Percentiles rank a stretch among this genome's conserved stretches.
Evolutionary conservation across 768 basidiomycete genomes (phyloP).

Genomic region (Suillus ampliporus): DNA sequence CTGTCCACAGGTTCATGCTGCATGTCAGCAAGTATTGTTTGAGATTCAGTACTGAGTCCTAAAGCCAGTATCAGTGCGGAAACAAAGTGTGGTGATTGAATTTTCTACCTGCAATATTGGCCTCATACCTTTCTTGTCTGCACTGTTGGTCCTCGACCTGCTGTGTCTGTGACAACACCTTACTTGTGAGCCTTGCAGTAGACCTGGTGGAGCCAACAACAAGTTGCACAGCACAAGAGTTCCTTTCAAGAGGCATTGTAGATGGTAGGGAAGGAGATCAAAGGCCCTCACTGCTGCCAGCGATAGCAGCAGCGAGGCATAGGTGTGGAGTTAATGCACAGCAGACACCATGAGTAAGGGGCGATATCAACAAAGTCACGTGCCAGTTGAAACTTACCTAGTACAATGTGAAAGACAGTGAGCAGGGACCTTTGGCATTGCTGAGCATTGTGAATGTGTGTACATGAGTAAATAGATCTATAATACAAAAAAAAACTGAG

Average conservation of each 20-base stretch:
- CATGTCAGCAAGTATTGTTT: background rate
- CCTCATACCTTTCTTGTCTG: background rate
- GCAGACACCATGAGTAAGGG: too few relatives aligned
- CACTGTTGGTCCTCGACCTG: background rate
- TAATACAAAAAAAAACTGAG: background rate
- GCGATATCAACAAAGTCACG: too few relatives aligned
- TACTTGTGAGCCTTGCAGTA: background rate
- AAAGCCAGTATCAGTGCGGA: background rate
- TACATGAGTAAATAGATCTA: too few relatives aligned
- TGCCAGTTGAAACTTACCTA: too few relatives aligned
- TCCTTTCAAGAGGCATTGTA: too few relatives aligned
- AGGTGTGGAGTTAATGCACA: too few relatives aligned
- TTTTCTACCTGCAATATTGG: background rate
- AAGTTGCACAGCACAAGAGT: background rate
- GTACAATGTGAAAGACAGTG: too few relatives aligned
- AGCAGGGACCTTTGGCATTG: too few relatives aligned
- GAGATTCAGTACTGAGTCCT: background rate
- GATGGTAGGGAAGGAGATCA: too few relatives aligned
- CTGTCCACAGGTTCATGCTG: background rate
- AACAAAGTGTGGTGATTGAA: background rate
- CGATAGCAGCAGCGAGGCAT: too few relatives aligned
- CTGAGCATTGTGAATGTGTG: too few relatives aligned
- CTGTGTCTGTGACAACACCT: background rate
- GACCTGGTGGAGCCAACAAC: background rate
- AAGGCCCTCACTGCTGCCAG: too few relatives aligned